Percentiles rank a stretch among this genome's conserved stretches.
These are phyloP conservation scores for Trifolium pratense DNA, from an alignment of 306 rosid species.

Conservation along the genomic window DNA sequence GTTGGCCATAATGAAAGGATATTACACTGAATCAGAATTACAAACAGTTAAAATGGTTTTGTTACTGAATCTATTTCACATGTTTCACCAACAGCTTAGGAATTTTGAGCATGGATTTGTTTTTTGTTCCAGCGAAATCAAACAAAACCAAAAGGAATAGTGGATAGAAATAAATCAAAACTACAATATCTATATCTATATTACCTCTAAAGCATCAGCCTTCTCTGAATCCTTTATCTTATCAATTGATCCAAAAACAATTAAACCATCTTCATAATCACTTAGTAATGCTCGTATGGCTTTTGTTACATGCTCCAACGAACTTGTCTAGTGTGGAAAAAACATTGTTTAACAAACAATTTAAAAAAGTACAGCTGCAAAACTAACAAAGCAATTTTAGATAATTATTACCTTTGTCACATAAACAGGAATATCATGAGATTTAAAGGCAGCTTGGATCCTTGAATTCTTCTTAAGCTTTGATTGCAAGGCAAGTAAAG, in stretches of 20 bases:
- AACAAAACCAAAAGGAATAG: not conserved
- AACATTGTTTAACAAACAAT: slow-evolving; percentile 39
- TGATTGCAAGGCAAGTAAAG: slow-evolving; percentile 83
- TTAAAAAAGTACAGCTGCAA: slow-evolving; percentile 9
- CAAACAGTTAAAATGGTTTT: not conserved
- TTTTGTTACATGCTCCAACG: slow-evolving; percentile 81
- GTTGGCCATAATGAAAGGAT: not conserved
- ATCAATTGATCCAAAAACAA: slow-evolving; percentile 58
- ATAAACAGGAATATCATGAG: slow-evolving; percentile 75
- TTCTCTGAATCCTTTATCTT: slow-evolving; percentile 64
- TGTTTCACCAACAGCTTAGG: slow-evolving; percentile 9
- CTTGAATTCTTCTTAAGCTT: slow-evolving; percentile 89
- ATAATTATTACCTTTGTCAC: slow-evolving; percentile 70
- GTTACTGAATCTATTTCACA: slow-evolving; percentile 31
- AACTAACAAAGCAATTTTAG: slow-evolving; percentile 22
- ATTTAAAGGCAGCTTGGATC: slow-evolving; percentile 91
- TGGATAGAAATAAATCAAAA: slow-evolving; percentile 32
- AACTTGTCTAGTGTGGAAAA: slow-evolving; percentile 61
- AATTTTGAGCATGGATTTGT: slow-evolving; percentile 8
- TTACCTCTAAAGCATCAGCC: slow-evolving; percentile 92
- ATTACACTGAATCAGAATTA: not conserved
- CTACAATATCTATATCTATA: slow-evolving; percentile 29
- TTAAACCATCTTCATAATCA: slow-evolving; percentile 74
- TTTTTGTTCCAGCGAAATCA: not conserved
- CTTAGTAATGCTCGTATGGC: slow-evolving; percentile 66